Conservation (phyloP, 768 basidiomycete species). For the Xerocomus potaroensis region DNA sequence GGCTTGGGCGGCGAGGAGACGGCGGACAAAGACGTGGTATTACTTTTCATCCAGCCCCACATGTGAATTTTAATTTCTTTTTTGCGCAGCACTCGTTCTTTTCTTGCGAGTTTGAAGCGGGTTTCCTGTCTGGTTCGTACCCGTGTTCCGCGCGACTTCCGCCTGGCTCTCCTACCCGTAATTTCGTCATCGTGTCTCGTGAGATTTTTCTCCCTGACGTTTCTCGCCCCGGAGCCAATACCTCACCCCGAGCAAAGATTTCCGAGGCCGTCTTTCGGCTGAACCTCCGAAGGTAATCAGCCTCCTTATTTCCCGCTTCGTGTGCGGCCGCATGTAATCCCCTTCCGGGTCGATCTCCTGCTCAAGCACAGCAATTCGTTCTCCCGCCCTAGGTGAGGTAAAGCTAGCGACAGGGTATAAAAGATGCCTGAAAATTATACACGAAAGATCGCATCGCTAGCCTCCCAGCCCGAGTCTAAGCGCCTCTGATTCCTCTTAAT, state of each 20-base stretch:
- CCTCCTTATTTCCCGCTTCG: slow-evolving; percentile 21
- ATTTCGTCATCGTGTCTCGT: slow-evolving; percentile 24
- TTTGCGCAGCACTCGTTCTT: slow-evolving; percentile 3
- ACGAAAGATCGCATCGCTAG: background rate
- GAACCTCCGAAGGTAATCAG: slow-evolving; percentile 14
- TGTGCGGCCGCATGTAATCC: slow-evolving; percentile 23
- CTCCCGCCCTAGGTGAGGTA: slow-evolving; percentile 29
- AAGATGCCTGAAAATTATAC: slow-evolving; percentile 12
- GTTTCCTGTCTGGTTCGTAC: slow-evolving; percentile 8
- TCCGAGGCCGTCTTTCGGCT: slow-evolving; percentile 18
- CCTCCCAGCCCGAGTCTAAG: slow-evolving; percentile 4
- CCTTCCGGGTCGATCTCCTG: slow-evolving; percentile 28
- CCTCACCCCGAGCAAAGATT: slow-evolving; percentile 8
- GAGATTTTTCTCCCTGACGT: background rate
- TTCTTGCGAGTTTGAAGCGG: slow-evolving; percentile 3
- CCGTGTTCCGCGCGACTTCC: slow-evolving; percentile 19
- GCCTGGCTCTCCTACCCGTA: slow-evolving; percentile 11
- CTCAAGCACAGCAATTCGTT: slow-evolving; percentile 20
- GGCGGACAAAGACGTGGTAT: slow-evolving; percentile 2
- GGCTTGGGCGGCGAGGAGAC: background rate
- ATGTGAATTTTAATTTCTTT: background rate
- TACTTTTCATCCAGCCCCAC: background rate
- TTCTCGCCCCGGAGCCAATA: slow-evolving; percentile 18
- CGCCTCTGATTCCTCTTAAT: background rate
- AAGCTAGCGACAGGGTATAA: slow-evolving; percentile 23